A percentile compares a stretch with the other conserved stretches of the same genome.
phyloP scores from a whole-genome alignment of 352 stramenopile genomes.

The Stramenopiles sp. region DNA sequence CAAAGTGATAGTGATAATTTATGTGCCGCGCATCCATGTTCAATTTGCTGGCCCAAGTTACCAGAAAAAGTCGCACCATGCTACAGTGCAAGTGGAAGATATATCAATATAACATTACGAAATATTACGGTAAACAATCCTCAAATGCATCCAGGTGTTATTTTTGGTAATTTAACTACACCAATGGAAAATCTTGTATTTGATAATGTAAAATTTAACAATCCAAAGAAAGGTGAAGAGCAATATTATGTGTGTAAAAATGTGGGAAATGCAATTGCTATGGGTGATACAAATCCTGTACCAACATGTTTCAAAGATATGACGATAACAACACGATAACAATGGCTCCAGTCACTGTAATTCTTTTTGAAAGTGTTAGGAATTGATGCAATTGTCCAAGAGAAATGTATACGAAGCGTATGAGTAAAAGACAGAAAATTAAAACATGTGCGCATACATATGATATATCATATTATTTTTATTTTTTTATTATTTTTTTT shows the following conservation, averaged over 20 bases:
- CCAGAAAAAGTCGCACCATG: constrained; percentile 14
- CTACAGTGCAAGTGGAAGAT: constrained; percentile 11
- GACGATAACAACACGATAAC: too few species aligned
- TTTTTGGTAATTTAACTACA: constrained; percentile 18
- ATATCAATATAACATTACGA: constrained; percentile 16
- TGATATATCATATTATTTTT: too few species aligned
- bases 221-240: constrained; percentile 16
- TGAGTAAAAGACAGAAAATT: too few species aligned
- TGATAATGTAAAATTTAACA: constrained; percentile 21
- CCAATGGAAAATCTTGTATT: constrained; percentile 22
- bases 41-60: constrained; percentile 19
- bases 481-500: too few species aligned
- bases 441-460: too few species aligned
- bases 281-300: constrained; percentile 21
- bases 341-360: too few species aligned
- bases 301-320: constrained; percentile 21
- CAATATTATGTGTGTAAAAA: constrained; percentile 22
- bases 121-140: constrained; percentile 23
- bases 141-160: constrained; percentile 15
- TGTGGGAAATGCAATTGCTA: constrained; percentile 18
- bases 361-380: too few species aligned
- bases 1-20: constrained; percentile 19
- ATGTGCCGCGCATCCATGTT: constrained; percentile 20
- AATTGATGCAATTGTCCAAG: too few species aligned
- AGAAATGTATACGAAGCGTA: too few species aligned